phyloP scores from a whole-genome alignment of 108 stramenopile genomes.

The Chaetoceros tenuissimus region DNA sequence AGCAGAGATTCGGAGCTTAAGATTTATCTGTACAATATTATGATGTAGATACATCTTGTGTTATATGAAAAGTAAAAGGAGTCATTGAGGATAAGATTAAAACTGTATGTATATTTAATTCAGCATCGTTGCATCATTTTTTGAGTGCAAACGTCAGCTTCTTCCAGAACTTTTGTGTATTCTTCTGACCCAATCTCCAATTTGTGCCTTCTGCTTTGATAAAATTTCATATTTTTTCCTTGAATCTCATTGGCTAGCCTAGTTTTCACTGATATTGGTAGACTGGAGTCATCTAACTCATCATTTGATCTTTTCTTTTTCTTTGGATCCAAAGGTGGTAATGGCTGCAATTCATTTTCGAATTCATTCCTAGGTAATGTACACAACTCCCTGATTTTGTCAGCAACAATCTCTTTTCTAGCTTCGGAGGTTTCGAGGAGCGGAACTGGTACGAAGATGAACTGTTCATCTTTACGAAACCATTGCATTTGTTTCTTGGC shows the following conservation, averaged over 20 bases:
- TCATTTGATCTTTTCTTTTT: not conserved
- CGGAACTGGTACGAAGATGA: constrained; percentile 70
- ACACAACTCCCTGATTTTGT: constrained; percentile 36
- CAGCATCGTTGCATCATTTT: no score
- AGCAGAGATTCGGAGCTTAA: no score
- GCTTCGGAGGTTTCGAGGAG: constrained; percentile 25
- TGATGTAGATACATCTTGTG: no score
- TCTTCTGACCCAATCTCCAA: constrained; percentile 39
- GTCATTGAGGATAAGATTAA: no score
- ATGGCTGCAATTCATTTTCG: constrained; percentile 32
- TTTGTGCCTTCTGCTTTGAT: constrained; percentile 43
- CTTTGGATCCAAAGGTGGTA: not conserved
- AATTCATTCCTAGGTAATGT: constrained; percentile 44
- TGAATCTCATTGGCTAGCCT: constrained; percentile 56
- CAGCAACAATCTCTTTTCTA: constrained; percentile 37
- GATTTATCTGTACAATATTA: no score
- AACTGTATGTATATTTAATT: no score
- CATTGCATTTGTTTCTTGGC: constrained; percentile 94
- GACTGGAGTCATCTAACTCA: constrained; percentile 1
- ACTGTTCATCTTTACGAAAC: constrained; percentile 79
- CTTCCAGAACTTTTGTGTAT: constrained; percentile 29
- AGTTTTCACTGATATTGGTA: constrained; percentile 40
- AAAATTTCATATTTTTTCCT: constrained; percentile 79
- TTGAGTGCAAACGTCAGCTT: constrained; percentile 62
- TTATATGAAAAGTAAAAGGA: no score